A percentile compares a stretch with the other conserved stretches of the same genome.
phyloP scores from a whole-genome alignment of 192 early-diverging fungal genomes.

The Powellomyces hirtus region DNA sequence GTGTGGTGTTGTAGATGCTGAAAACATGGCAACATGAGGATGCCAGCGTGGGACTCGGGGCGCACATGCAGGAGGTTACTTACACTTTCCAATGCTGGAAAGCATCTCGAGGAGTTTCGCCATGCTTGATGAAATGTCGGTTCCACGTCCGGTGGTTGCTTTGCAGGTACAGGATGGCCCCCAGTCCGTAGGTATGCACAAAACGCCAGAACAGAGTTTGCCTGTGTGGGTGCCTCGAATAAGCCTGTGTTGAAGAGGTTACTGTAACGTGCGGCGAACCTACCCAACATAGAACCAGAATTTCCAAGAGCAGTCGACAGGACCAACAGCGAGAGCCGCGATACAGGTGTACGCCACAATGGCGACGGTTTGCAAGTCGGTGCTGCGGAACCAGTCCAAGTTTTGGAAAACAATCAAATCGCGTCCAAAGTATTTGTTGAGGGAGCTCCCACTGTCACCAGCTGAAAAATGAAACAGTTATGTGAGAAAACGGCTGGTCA shows the following conservation, averaged over 20 bases:
- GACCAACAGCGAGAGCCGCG: conserved; percentile 58
- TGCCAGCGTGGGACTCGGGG: too few relatives aligned
- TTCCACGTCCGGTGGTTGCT: conserved; percentile 80
- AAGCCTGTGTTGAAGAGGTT: too few relatives aligned
- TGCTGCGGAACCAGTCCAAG: conserved; percentile 84
- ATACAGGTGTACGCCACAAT: conserved; percentile 73
- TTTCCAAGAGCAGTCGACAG: conserved; percentile 38
- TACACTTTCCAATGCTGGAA: conserved; percentile 93
- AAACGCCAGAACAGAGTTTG: conserved; percentile 88
- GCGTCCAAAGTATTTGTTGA: conserved; percentile 63
- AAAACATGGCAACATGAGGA: too few relatives aligned
- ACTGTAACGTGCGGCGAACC: too few relatives aligned
- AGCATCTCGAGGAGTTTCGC: conserved; percentile 81
- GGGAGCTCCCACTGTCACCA: neutral
- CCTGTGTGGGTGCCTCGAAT: conserved; percentile 27
- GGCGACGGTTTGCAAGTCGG: conserved; percentile 76
- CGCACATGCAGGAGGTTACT: conserved; percentile 1
- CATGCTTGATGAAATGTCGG: conserved; percentile 89
- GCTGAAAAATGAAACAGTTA: neutral
- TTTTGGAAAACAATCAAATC: conserved; percentile 89
- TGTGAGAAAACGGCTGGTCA: neutral
- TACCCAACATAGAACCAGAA: conserved; percentile 46
- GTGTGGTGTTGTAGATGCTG: conserved; percentile 86
- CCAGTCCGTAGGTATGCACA: conserved; percentile 79
- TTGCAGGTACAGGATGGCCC: conserved; percentile 76